Evolutionary conservation across 148 eudicot genomes (phyloP).

Genomic region (Heliamphora exappendiculata): DNA sequence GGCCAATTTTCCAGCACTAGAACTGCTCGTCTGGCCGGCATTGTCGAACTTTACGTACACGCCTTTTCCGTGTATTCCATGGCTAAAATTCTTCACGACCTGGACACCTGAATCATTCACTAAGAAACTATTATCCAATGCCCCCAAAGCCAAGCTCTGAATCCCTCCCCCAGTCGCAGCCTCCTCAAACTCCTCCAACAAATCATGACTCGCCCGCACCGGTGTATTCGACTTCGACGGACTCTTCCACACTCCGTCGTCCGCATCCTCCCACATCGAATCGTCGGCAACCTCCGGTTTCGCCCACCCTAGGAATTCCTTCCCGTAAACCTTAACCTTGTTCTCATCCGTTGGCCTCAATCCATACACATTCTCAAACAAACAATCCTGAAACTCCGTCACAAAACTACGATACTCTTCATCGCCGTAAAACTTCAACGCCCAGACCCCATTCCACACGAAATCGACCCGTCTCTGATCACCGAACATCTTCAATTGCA

Average conservation of each 20-base stretch:
- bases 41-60: slow-evolving; percentile 64
- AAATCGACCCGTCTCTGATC: slow-evolving; percentile 81
- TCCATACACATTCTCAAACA: slow-evolving; percentile 84
- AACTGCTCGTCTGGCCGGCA: slow-evolving; percentile 15
- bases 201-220: slow-evolving; percentile 34
- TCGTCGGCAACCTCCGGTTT: slow-evolving; percentile 78
- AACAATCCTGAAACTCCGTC: slow-evolving; percentile 49
- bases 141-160: slow-evolving; percentile 88
- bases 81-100: slow-evolving; percentile 87
- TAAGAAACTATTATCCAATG: slow-evolving; percentile 84
- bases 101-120: slow-evolving; percentile 72
- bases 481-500: slow-evolving; percentile 82
- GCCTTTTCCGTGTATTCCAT: slow-evolving; percentile 98
- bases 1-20: slow-evolving; percentile 29
- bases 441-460: slow-evolving; percentile 73
- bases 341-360: slow-evolving; percentile 52
- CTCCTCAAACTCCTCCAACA: slow-evolving; percentile 85
- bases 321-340: slow-evolving; percentile 72
- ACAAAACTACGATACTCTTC: slow-evolving; percentile 56
- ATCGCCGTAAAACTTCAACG: slow-evolving; percentile 51
- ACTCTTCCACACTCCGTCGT: slow-evolving; percentile 36
- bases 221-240: slow-evolving; percentile 21
- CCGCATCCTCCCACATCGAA: slow-evolving; percentile 82
- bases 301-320: slow-evolving; percentile 80
- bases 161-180: slow-evolving; percentile 57